These are phyloP conservation scores for Rhodotorula sp. DNA, from an alignment of 1,284 basidiomycete species.

Conservation along the genomic window DNA sequence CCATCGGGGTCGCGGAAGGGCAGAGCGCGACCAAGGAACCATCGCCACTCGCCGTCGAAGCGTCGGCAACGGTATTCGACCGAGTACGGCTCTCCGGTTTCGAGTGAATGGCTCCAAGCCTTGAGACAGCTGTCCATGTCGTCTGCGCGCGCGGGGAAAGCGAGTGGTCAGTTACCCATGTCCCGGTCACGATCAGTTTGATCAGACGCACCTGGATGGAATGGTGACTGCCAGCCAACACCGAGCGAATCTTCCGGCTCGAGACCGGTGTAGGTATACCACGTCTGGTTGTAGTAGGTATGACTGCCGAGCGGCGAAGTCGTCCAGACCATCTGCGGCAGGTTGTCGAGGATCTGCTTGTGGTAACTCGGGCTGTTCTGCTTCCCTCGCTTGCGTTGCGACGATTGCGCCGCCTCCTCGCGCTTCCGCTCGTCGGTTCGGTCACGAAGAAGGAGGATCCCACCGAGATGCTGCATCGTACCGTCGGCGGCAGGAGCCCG, in stretches of 20 bases:
- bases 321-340: constrained; percentile 50
- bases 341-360: constrained; percentile 32
- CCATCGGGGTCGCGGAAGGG: constrained; percentile 29
- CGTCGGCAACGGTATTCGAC: constrained; percentile 48
- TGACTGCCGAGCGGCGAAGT: constrained; percentile 47
- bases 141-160: constrained; percentile 31
- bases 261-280: constrained; percentile 49
- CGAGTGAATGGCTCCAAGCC: constrained; percentile 48
- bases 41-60: constrained; percentile 21
- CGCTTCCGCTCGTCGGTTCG: constrained; percentile 31
- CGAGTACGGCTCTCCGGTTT: constrained; percentile 49
- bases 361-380: constrained; percentile 16
- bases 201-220: constrained; percentile 42
- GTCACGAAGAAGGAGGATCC: constrained; percentile 37
- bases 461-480: constrained; percentile 37
- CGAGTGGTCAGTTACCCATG: neutral
- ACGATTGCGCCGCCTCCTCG: neutral
- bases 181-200: neutral
- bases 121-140: constrained; percentile 47
- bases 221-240: constrained; percentile 48
- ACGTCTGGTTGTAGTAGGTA: constrained; percentile 38
- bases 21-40: constrained; percentile 23
- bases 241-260: constrained; percentile 44
- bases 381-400: constrained; percentile 10
- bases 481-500: constrained; percentile 17